Percentiles rank a stretch among this genome's conserved stretches.
These are phyloP conservation scores for Apiotrichum montevideense DNA, from an alignment of 1,284 basidiomycete species.

Conservation along the genomic window DNA sequence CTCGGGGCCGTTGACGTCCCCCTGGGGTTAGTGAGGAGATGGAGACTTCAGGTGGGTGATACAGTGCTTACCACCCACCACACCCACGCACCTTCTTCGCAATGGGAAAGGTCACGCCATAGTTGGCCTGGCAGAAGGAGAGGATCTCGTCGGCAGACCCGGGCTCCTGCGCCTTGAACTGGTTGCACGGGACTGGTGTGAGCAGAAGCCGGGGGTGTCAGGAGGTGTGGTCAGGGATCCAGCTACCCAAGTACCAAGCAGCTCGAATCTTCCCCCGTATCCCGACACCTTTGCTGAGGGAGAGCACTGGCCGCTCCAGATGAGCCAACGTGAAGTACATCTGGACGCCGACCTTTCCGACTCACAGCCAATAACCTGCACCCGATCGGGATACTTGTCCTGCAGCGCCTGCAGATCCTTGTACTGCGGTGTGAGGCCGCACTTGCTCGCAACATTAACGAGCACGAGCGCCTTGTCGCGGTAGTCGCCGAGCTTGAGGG, in stretches of 20 bases:
- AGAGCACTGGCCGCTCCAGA: no score
- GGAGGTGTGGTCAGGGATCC: not conserved
- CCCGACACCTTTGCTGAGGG: no score
- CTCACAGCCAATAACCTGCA: conserved; percentile 63
- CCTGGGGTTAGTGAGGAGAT: conserved; percentile 17
- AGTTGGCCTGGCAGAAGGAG: conserved; percentile 57
- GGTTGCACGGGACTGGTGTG: conserved; percentile 3
- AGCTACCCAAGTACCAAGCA: no score
- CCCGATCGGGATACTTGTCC: conserved; percentile 71
- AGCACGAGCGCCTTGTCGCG: conserved; percentile 44
- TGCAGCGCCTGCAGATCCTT: conserved; percentile 75
- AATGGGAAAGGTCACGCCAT: conserved; percentile 75
- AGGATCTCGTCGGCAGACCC: conserved; percentile 63
- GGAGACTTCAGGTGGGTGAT: no score
- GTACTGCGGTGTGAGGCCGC: conserved; percentile 79
- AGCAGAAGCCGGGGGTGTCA: not conserved
- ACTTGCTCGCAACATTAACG: conserved; percentile 47
- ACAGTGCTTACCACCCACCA: no score
- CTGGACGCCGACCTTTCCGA: not conserved
- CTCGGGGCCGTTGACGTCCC: conserved; percentile 50
- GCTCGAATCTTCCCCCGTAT: no score
- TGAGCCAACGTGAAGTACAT: no score
- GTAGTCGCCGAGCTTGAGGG: conserved; percentile 33
- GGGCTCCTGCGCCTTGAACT: conserved; percentile 60
- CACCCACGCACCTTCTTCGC: conserved; percentile 59